These are phyloP conservation scores for Ogataea henricii DNA, from an alignment of 805 yeast species.

Conservation along the genomic window DNA sequence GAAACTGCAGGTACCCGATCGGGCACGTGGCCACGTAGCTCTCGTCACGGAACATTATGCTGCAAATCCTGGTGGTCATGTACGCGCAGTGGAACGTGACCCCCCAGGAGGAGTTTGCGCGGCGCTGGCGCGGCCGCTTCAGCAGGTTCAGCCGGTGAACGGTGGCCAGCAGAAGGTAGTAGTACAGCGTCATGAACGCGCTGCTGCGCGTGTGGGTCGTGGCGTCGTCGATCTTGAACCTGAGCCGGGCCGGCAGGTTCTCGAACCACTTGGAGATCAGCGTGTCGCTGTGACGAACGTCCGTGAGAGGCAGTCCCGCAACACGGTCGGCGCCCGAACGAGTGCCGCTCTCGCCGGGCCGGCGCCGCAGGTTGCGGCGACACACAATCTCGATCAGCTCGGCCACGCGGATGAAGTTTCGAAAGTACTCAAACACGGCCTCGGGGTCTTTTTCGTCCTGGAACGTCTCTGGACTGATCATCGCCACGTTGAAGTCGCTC, in stretches of 20 bases:
- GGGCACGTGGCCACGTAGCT: conserved; percentile 11
- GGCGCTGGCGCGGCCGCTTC: conserved; percentile 25
- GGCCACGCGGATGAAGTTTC: conserved; percentile 13
- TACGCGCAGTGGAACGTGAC: conserved; percentile 77
- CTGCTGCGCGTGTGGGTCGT: conserved; percentile 45
- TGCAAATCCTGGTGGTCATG: conserved; percentile 63
- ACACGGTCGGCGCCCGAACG: background rate
- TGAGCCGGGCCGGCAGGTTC: conserved; percentile 58
- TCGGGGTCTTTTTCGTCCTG: conserved; percentile 6
- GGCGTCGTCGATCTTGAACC: conserved; percentile 53
- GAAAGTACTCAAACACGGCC: conserved; percentile 3
- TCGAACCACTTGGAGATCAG: conserved; percentile 75
- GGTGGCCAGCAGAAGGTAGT: conserved; percentile 66
- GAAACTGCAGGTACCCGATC: conserved; percentile 13
- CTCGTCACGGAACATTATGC: conserved; percentile 51
- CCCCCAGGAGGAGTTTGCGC: conserved; percentile 56
- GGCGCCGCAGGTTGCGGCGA: background rate
- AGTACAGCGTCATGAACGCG: conserved; percentile 63
- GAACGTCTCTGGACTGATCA: conserved; percentile 54
- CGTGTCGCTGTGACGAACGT: conserved; percentile 61
- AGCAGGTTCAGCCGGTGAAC: conserved; percentile 46
- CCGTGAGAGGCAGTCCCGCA: background rate
- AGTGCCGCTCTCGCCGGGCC: background rate
- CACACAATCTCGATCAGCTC: conserved; percentile 16
- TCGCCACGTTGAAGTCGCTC: conserved; percentile 43